These are phyloP conservation scores for Penicillium lagena DNA, from an alignment of 495 filamentous ascomycete genomes.

Conservation along the genomic window DNA sequence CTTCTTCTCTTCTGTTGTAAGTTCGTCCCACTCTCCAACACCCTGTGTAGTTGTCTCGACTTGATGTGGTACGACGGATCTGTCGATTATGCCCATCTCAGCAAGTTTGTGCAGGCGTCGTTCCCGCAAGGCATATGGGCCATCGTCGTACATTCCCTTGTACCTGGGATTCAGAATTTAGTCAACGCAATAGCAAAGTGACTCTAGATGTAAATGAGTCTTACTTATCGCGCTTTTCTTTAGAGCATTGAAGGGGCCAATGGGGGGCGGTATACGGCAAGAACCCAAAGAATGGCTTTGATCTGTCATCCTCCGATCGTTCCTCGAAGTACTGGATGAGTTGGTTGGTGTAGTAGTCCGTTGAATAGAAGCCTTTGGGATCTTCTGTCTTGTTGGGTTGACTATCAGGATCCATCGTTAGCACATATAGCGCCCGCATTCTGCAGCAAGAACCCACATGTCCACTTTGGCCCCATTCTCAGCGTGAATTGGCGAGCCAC, in stretches of 20 bases:
- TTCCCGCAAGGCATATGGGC: slow-evolving; percentile 29
- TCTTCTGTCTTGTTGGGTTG: slow-evolving; percentile 6
- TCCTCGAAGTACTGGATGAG: slow-evolving; percentile 30
- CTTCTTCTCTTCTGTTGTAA: slow-evolving; percentile 27
- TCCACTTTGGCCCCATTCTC: slow-evolving; percentile 8
- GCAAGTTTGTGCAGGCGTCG: slow-evolving; percentile 23
- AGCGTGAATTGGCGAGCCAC: slow-evolving; percentile 7
- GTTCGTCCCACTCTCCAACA: slow-evolving; percentile 29
- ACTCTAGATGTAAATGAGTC: background rate
- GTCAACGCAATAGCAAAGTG: background rate
- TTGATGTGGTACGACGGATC: slow-evolving; percentile 27
- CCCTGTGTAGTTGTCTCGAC: slow-evolving; percentile 3
- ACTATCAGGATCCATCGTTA: background rate
- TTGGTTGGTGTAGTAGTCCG: slow-evolving; percentile 25
- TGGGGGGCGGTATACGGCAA: slow-evolving; percentile 35
- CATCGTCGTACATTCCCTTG: slow-evolving; percentile 33
- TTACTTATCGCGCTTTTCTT: slow-evolving; percentile 17
- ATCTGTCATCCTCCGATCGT: slow-evolving; percentile 26
- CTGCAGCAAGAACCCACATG: slow-evolving; percentile 1
- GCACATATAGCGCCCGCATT: background rate
- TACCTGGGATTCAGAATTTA: slow-evolving; percentile 11
- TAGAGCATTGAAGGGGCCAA: slow-evolving; percentile 33
- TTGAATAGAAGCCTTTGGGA: slow-evolving; percentile 29
- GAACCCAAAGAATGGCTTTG: slow-evolving; percentile 34
- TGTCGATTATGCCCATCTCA: slow-evolving; percentile 29